A percentile compares a stretch with the other conserved stretches of the same genome.
Evolutionary conservation across 345 rosid genomes (phyloP).

Genomic region (Litchi chinensis): DNA sequence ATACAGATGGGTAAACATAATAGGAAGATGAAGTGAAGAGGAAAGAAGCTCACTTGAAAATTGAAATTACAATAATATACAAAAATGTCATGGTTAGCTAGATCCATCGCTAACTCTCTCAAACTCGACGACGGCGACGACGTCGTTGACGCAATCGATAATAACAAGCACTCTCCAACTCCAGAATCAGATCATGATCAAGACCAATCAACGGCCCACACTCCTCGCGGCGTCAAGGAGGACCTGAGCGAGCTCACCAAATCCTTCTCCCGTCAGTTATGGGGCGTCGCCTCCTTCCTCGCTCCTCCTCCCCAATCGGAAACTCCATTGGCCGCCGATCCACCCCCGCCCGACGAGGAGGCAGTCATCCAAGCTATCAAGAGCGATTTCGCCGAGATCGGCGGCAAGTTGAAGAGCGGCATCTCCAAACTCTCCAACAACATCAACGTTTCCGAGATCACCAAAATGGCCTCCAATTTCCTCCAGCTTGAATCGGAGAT

Average conservation of each 20-base stretch:
- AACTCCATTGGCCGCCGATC: conserved; percentile 9
- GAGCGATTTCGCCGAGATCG: conserved; percentile 73
- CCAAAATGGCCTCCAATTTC: conserved; percentile 58
- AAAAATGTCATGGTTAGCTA: conserved; percentile 68
- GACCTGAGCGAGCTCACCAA: conserved; percentile 81
- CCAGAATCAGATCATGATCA: conserved; percentile 25
- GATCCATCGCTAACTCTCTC: conserved; percentile 65
- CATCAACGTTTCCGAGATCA: conserved; percentile 62
- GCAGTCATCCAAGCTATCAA: conserved; percentile 56
- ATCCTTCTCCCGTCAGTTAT: conserved; percentile 75
- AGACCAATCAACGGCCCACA: conserved; percentile 21
- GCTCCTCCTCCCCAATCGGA: conserved; percentile 63
- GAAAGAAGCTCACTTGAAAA: neutral
- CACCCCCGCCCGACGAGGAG: conserved; percentile 36
- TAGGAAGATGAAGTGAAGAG: neutral
- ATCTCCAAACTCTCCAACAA: conserved; percentile 65
- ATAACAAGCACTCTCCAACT: conserved; percentile 7
- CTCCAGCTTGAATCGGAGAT: conserved; percentile 62
- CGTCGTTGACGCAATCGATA: conserved; percentile 28
- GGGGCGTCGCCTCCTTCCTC: conserved; percentile 94
- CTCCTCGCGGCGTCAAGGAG: conserved; percentile 76
- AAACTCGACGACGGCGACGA: conserved; percentile 42
- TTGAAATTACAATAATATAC: no score
- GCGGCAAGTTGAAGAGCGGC: conserved; percentile 64
- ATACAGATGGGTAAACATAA: neutral